A percentile compares a stretch with the other conserved stretches of the same genome.
These are phyloP conservation scores for Hyphopichia wangnamkhiaoensis DNA, from an alignment of 1,139 yeast genomes.

Conservation along the genomic window DNA sequence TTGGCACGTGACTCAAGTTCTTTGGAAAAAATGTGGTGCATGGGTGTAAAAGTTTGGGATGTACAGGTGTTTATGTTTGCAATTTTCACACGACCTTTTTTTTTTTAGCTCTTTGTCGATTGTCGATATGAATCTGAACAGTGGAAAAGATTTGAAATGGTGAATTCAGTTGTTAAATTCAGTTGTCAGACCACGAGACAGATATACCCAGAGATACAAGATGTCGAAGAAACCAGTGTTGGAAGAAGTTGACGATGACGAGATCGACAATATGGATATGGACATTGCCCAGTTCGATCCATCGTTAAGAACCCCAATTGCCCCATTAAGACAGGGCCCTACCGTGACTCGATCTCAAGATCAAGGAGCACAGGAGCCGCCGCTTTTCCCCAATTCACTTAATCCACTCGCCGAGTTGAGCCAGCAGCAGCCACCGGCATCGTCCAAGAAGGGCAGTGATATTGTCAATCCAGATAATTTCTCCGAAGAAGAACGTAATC, in stretches of 20 bases:
- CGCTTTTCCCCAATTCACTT: constrained; percentile 28
- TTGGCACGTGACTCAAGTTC: too few relatives aligned
- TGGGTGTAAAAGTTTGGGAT: too few relatives aligned
- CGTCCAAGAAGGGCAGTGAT: constrained; percentile 14
- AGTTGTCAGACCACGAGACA: too few relatives aligned
- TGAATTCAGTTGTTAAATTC: too few relatives aligned
- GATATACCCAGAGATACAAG: background rate
- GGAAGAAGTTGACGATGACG: constrained; percentile 87
- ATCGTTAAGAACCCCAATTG: constrained; percentile 62
- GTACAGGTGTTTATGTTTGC: background rate
- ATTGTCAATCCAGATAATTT: constrained; percentile 41
- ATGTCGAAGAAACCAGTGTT: constrained; percentile 67
- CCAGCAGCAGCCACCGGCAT: constrained; percentile 5
- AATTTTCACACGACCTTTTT: background rate
- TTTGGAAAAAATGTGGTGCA: too few relatives aligned
- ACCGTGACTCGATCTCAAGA: constrained; percentile 67
- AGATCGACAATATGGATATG: constrained; percentile 89
- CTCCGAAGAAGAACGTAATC: constrained; percentile 54
- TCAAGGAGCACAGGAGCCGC: constrained; percentile 19
- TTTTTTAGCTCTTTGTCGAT: background rate
- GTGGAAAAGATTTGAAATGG: too few relatives aligned
- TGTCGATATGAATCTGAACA: too few relatives aligned
- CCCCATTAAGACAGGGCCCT: constrained; percentile 64
- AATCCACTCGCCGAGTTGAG: constrained; percentile 10
- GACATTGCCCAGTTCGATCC: constrained; percentile 93